Evolutionary conservation across 2,329 filamentous ascomycete genomes (phyloP), one percentile per base, ranked within the genome.

Genomic region (Periconia digitata): DNA sequence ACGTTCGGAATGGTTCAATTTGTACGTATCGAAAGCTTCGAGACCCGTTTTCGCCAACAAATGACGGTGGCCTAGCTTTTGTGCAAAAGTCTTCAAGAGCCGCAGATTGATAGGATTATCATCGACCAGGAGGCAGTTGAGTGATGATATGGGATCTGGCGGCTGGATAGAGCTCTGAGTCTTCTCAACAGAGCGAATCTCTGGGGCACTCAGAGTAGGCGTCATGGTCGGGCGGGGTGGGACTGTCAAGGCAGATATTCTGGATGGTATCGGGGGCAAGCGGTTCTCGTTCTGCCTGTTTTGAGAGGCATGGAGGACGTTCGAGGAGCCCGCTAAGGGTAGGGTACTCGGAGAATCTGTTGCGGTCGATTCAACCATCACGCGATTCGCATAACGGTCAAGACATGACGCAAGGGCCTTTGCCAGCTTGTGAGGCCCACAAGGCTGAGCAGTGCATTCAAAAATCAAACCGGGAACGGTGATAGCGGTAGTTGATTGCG

Each of bases 71-170:
- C 60, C 59, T 1, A 71, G 56, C 46, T 71, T 72, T 24, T 66
- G 57, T 18, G 71, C 58, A 32, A 72, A 70, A 2, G 66, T 70
- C 0, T 59, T 60, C 1, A 73, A 58, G 2, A 73, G 60, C 0
- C 62, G 63, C 4, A 73, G 63, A 44, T 73, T 73, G 58, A 73
- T 71, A 1, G 67, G 63, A 27, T 73, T 73, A 53, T 73, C 71
- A 34, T 73, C 71, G 3, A 72, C 70, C 8, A 68, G 65, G 12
- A 73, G 58, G 29, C 71, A 65, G 35, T 67, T 59, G 13, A 70
- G 47, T 1, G 63, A 50, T 3, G 50, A 56, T 2, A 54, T 50
- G 20, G 56, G 53, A 8, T 40, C 34, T n/a, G 56, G 57, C 6
- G 49, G 46, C 3, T 54, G 56, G 27, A 58, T 55, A 43, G 59